Percentiles rank a stretch among this genome's conserved stretches.
phyloP scores from a whole-genome alignment of 345 rosid genomes.

The Moringa oleifera region DNA sequence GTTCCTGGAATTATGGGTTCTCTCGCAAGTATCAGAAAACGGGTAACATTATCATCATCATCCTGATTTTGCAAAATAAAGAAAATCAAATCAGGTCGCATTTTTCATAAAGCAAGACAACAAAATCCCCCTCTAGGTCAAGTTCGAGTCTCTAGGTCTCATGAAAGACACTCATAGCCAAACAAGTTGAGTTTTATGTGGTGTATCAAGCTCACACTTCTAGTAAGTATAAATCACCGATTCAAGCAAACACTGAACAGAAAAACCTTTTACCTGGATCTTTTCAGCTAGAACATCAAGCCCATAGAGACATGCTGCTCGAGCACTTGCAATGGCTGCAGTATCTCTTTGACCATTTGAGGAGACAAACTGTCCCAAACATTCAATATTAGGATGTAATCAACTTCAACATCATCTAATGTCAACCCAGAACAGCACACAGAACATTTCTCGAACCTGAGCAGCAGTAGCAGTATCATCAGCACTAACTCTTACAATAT shows the following conservation, averaged over 20 bases:
- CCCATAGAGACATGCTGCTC: slow-evolving; percentile 86
- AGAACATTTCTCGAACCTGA: slow-evolving; percentile 40
- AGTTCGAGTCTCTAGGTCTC: no score
- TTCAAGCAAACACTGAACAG: background rate
- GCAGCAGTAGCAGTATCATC: slow-evolving; percentile 92
- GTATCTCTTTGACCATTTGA: slow-evolving; percentile 44
- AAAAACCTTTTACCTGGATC: slow-evolving; percentile 48
- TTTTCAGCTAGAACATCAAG: slow-evolving; percentile 69
- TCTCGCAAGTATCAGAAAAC: slow-evolving; percentile 84
- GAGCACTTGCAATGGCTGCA: slow-evolving; percentile 88
- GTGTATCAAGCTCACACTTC: background rate
- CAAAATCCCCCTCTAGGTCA: background rate
- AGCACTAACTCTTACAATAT: slow-evolving; percentile 44
- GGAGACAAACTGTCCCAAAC: slow-evolving; percentile 46
- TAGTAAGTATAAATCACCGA: no score
- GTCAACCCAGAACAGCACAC: slow-evolving; percentile 5
- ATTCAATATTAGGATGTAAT: slow-evolving; percentile 7
- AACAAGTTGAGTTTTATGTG: slow-evolving; percentile 5
- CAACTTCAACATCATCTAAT: slow-evolving; percentile 6
- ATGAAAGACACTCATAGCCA: background rate
- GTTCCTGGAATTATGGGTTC: slow-evolving; percentile 83
- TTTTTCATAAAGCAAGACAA: slow-evolving; percentile 3
- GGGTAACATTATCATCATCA: slow-evolving; percentile 65
- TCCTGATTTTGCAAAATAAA: slow-evolving; percentile 43
- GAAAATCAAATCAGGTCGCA: slow-evolving; percentile 9